A percentile compares a stretch with the other conserved stretches of the same genome.
These are phyloP conservation scores for Bacterosira constricta DNA, from an alignment of 108 stramenopile species.

Conservation along the genomic window DNA sequence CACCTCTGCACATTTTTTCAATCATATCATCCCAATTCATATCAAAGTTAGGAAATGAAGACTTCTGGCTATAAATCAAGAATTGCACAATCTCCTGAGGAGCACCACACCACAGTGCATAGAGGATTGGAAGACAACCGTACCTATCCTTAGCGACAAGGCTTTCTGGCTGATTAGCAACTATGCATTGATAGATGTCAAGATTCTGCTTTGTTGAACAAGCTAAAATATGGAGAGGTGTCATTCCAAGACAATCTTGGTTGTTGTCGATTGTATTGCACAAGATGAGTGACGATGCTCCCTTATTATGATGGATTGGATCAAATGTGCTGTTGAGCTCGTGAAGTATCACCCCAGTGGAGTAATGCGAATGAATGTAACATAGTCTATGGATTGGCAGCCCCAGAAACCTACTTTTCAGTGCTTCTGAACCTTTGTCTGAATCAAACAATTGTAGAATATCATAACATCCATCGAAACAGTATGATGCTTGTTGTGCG, in stretches of 20 bases:
- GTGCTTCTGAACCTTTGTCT: too few species aligned
- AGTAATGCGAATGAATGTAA: neutral
- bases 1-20: too few species aligned
- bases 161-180: neutral
- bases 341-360: neutral
- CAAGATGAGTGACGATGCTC: neutral
- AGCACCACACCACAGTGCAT: neutral
- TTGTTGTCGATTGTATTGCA: neutral
- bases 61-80: too few species aligned
- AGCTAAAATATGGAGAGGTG: conserved; percentile 4
- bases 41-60: too few species aligned
- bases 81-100: neutral
- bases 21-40: too few species aligned
- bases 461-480: too few species aligned
- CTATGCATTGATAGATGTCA: neutral
- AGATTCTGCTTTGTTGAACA: neutral
- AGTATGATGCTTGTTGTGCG: too few species aligned
- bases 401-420: neutral
- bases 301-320: too few species aligned
- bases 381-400: neutral
- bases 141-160: neutral
- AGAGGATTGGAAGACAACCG: neutral
- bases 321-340: too few species aligned
- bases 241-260: neutral
- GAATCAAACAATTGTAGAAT: too few species aligned